Evolutionary conservation across 176 grass and related monocot genomes (phyloP).

Genomic region (Rhipidocladum racemiflorum): DNA sequence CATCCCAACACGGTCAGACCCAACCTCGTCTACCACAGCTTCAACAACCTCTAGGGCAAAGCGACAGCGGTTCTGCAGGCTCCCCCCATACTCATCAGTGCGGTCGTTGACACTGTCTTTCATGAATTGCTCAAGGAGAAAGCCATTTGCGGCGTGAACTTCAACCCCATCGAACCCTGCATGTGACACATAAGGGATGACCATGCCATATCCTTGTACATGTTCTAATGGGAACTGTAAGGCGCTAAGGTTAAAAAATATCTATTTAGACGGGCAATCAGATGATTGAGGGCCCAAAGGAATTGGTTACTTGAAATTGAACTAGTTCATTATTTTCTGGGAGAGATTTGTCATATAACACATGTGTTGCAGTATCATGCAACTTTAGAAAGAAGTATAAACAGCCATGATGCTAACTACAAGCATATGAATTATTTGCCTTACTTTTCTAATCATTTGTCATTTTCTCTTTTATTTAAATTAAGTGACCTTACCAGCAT

Average conservation of each 20-base stretch:
- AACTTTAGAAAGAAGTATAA: background rate
- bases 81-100: constrained; percentile 45
- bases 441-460: background rate
- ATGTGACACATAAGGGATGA: background rate
- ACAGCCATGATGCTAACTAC: background rate
- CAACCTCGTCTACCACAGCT: constrained; percentile 31
- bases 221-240: background rate
- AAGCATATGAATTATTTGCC: background rate
- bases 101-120: constrained; percentile 50
- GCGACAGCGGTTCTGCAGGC: constrained; percentile 41
- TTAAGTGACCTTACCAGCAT: constrained; percentile 29
- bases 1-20: constrained; percentile 38
- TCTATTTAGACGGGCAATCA: background rate
- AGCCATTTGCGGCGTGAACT: constrained; percentile 48
- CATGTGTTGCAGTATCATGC: background rate
- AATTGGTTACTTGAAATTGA: background rate
- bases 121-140: constrained; percentile 60
- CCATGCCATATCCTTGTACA: background rate
- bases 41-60: constrained; percentile 53
- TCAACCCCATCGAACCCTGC: constrained; percentile 72
- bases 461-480: background rate
- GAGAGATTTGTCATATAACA: background rate
- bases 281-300: background rate
- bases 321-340: background rate
- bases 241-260: background rate